Base-by-base conservation (phyloP, 129 eudicot species). In the Arctium minus region DNA sequence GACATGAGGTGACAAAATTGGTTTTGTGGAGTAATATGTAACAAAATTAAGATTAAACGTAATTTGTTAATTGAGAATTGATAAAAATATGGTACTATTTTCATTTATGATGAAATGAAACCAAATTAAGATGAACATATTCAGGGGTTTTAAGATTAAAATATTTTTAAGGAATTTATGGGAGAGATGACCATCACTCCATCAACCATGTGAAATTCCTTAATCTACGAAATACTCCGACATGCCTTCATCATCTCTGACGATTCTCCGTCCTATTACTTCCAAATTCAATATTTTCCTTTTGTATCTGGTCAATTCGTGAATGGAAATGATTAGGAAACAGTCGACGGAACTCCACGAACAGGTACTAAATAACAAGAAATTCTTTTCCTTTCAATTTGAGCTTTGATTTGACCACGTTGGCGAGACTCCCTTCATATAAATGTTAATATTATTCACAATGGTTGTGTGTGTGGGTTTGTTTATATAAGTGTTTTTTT, bases 271-370 rank as follows among this genome's bases (percentile, higher is more conserved):
- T 22, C 72, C 65, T 18, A 38, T 72, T 6, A 42, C 76, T 68
- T 80, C 46, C 40, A 22, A 60, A 69, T 77, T 53, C 74, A 13
- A 68, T 37, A 53, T 65, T 60, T 30, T 36, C 72, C 4, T 4
- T 22, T 33, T 18, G n/a, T n/a, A 56, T 70, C 74, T 8, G 44
- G 44, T 40, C 78, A 76, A 27, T 67, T 71, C 32, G 75, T 62
- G 48, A 77, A 92, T 92, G 97, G 97, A 92, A 36, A 90, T 94
- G 40, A 87, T 92, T 85, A 90, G 94, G 77, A 92, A 92, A 84
- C 94, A 92, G 84, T 92, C 94, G 30, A 87, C 94, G 22, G 90
- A 86, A 89, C 91, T 92, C 87, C 88, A 92, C 64, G 97, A 92
- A 86, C 94, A 92, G 97, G 90, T 64, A 92, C 97, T 75, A 85